phyloP scores from a whole-genome alignment of 345 rosid species.

The Eucalyptus curtisii region DNA sequence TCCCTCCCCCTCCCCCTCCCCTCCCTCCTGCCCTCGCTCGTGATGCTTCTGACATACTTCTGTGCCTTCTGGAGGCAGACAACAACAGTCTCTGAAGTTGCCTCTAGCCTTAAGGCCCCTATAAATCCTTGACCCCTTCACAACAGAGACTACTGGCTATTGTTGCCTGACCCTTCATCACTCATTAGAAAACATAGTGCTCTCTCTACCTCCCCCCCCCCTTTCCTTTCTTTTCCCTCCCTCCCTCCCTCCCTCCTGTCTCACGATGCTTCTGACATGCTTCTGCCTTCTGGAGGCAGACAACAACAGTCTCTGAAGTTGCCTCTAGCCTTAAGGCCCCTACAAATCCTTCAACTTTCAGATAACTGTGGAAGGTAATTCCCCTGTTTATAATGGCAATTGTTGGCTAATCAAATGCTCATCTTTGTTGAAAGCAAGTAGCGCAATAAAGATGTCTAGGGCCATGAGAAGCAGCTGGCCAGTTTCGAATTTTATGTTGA shows the following conservation, averaged over 20 bases:
- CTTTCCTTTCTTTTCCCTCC: no score
- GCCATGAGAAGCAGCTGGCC: not conserved
- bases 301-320: not conserved
- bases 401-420: not conserved
- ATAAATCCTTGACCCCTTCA: no score
- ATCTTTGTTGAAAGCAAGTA: not conserved
- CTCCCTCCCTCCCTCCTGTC: not conserved
- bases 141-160: no score
- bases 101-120: no score
- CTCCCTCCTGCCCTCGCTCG: no score
- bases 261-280: not conserved
- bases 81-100: no score
- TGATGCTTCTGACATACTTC: no score
- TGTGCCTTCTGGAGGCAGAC: no score
- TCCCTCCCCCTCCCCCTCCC: no score
- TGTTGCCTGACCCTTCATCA: no score
- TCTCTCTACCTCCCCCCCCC: no score
- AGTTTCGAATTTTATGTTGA: not conserved
- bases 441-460: not conserved
- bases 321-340: not conserved
- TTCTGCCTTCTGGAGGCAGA: not conserved
- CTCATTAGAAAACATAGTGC: no score
- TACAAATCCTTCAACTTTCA: not conserved
- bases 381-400: not conserved
- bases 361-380: not conserved